A percentile compares a stretch with the other conserved stretches of the same genome.
phyloP scores from a whole-genome alignment of 495 filamentous ascomycete genomes.

The Mycothermus thermophilus region DNA sequence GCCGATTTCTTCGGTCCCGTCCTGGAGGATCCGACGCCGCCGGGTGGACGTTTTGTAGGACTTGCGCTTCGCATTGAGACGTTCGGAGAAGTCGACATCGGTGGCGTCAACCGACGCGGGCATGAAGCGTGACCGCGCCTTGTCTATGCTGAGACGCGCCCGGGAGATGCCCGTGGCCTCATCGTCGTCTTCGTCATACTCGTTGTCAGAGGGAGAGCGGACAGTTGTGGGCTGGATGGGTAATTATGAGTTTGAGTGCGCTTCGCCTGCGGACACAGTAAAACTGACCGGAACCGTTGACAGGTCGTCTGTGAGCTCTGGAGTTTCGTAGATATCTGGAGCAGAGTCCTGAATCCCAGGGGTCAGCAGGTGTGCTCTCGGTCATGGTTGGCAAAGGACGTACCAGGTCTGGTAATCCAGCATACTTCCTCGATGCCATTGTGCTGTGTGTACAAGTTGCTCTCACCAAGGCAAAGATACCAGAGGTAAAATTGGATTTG shows the following conservation, averaged over 20 bases:
- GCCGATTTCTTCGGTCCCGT: constrained; percentile 49
- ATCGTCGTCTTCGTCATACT: constrained; percentile 50
- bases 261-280: constrained; percentile 1
- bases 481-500: no score
- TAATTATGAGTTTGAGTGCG: constrained; percentile 10
- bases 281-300: constrained; percentile 61
- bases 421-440: constrained; percentile 60
- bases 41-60: constrained; percentile 63
- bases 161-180: constrained; percentile 55
- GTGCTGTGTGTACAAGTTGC: constrained; percentile 4
- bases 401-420: constrained; percentile 72
- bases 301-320: constrained; percentile 74
- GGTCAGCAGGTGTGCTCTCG: constrained; percentile 4
- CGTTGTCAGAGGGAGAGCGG: constrained; percentile 50
- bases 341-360: constrained; percentile 52
- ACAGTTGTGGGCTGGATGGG: constrained; percentile 46
- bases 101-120: constrained; percentile 59
- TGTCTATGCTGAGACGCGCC: constrained; percentile 54
- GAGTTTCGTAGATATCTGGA: constrained; percentile 91
- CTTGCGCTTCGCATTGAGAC: constrained; percentile 60
- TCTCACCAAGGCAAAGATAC: no score
- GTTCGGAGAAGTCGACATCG: constrained; percentile 71
- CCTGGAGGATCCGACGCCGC: constrained; percentile 43
- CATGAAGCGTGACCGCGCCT: constrained; percentile 67
- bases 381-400: constrained; percentile 8